Base-by-base conservation (phyloP, 495 filamentous ascomycete genomes). In the Rhizodiscina lignyota region DNA sequence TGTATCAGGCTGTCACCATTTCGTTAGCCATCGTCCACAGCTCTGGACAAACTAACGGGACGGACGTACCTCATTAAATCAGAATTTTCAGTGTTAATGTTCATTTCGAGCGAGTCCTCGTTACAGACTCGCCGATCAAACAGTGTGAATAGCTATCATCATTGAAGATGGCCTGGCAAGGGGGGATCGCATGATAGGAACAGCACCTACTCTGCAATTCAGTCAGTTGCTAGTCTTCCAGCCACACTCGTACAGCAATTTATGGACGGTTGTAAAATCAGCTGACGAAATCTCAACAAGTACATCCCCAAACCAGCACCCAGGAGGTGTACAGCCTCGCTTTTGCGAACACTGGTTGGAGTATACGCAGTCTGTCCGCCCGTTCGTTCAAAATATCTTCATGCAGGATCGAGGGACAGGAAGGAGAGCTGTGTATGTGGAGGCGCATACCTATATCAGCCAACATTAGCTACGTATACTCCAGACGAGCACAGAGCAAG, bases 251-350 rank as follows among this genome's bases (percentile, higher is more conserved):
- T n/a, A n/a, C n/a, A n/a, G n/a, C n/a, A n/a, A n/a, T n/a, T n/a
- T n/a, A n/a, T 44, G 42, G 49, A 23, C 40, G 45, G 41, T 55
- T 56, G 56, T 64, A 32, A 56, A 59, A 68, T 94, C 85, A 92
- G 85, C 56, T 81, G 79, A 91, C 83, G 85, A 89, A 61, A 68
- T 91, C 74, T 94, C 85, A 94, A 77, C 85, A 92, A 86, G 76
- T 79, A 79, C 62, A 70, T 75, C 74, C 67, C 59, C 60, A 49
- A 47, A 52, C 53, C 53, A 61, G 61, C 64, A 69, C 59, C 72
- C 74, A 71, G 79, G 75, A 71, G 75, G 74, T 77, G 86, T 92
- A 83, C 86, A 91, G n/a, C n/a, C n/a, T n/a, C n/a, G n/a, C n/a
- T n/a, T n/a, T n/a, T n/a, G n/a, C n/a, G n/a, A n/a, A n/a, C n/a